Base-by-base conservation (phyloP, 108 stramenopile species). In the Fistulifera pelliculosa region DNA sequence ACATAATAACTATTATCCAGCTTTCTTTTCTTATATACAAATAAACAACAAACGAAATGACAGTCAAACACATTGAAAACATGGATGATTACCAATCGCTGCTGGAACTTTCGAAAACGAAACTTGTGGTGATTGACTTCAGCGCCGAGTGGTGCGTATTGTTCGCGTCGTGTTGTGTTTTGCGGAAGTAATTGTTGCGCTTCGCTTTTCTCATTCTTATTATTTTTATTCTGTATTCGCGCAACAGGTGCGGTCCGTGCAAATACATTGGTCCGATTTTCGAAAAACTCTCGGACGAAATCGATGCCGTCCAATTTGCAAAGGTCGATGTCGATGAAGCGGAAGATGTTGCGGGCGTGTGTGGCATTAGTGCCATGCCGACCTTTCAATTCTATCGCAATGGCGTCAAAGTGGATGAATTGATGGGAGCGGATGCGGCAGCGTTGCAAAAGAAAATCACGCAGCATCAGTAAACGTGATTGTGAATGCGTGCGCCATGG, bases 261-360 rank as follows among this genome's bases (percentile, higher is more conserved):
- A 74, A 71, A 53, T 75, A 75, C 72, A 84, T 95, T 58, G 77
- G 55, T 6, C 94, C 94, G 6, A 71, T 86, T 50, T 91, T 89
- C 54, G 84, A 81, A 47, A 48, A 70, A 40, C 61, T 94, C 70
- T 69, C 88, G 26, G 71, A 70, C 7, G 74, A 83, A 58, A 58
- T 62, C 49, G 55, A 77, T 7, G 68, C 76, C 16, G 75, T 54
- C 8, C 73, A 70, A 47, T 92, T 94, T 55, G 78, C 85, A 60
- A 91, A 94, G 69, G 83, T 93, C 7, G 95, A 94, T 58, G 95
- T 94, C 6, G 95, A 95, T 58, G 77, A 76, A 6, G 74, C 75
- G 27, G 71, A 82, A 0, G 74, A 79, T 12, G 73, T 90, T 44
- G 83, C 83, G 13, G 69, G 62, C 41, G 39, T 43, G 23, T 80